Evolutionary conservation across 805 yeast species (phyloP).

Genomic region (Teunomyces tritomae): DNA sequence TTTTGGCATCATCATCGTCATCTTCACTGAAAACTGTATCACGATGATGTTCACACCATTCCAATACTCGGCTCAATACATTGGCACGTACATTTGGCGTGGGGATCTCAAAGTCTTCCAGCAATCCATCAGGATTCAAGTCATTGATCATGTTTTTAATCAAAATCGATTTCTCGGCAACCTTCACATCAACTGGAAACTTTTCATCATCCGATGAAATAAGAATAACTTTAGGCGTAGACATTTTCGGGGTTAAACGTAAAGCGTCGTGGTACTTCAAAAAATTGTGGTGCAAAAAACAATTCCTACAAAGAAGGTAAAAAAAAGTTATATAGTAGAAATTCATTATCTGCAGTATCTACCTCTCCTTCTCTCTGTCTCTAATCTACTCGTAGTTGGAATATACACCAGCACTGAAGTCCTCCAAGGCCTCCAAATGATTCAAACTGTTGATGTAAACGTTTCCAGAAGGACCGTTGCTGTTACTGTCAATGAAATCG

Average conservation of each 20-base stretch:
- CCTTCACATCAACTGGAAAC: conserved; percentile 73
- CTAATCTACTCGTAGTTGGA: conserved; percentile 58
- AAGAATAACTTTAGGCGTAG: conserved; percentile 46
- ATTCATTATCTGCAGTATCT: neutral
- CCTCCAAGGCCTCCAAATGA: conserved; percentile 64
- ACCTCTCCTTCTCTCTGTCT: neutral
- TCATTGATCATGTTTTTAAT: conserved; percentile 86
- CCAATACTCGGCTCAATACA: conserved; percentile 85
- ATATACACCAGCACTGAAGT: conserved; percentile 85
- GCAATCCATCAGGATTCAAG: conserved; percentile 56
- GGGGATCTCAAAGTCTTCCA: conserved; percentile 76
- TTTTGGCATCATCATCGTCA: conserved; percentile 79
- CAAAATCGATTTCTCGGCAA: conserved; percentile 82
- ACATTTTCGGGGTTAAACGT: conserved; percentile 10
- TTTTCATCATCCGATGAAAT: conserved; percentile 79
- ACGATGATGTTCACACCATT: conserved; percentile 95
- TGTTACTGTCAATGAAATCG: conserved; percentile 10
- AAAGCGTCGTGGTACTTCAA: no score
- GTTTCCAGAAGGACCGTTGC: conserved; percentile 35
- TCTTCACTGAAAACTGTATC: conserved; percentile 72
- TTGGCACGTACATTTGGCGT: conserved; percentile 86
- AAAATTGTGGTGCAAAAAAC: neutral
- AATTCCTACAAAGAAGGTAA: neutral
- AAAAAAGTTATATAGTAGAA: neutral
- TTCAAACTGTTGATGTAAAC: conserved; percentile 35